Evolutionary conservation across 108 stramenopile species (phyloP), one percentile per base, ranked within the genome.

Genomic region (Fragilaria radians): DNA sequence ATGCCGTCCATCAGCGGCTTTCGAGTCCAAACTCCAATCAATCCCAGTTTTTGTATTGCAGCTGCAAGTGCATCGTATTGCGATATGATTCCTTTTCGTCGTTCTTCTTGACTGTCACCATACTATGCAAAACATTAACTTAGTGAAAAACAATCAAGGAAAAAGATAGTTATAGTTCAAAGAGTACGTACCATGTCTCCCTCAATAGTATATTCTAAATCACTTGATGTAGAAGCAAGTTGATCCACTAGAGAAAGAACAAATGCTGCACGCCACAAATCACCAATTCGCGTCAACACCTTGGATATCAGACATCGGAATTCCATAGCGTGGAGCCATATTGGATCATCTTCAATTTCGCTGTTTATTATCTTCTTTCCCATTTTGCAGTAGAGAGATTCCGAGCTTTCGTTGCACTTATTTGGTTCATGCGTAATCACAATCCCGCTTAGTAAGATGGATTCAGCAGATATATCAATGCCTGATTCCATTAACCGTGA

Each of bases 251-350:
- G 53, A 11, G 84, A 80, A 53, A 91, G 48, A 27, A 91, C 67
- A 4, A 91, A 63, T 3, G 83, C 76, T 4, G 83, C 86, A 60
- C 86, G 63, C 89, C 89, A 91, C 26, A 85, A 58, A 0, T 79
- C 66, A 3, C 86, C 86, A 46, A 85, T 69, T 31, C 71, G 72
- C 9, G 61, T 68, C 30, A 91, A 47, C 32, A 82, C 54, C 28
- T 78, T 61, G 32, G 81, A 65, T 46, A 73, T 77, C 0, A 48
- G 67, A 28, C 72, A 36, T 32, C 89, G 71, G 54, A 88, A 86
- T 28, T 86, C 84, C 85, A 88, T 86, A 4, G 85, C 85, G 64
- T 88, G 85, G 2, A 65, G 57, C 86, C 87, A 86, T 14, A 83
- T 63, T 7, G 87, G 83, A 61, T 85, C 83, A 22, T 81, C 77